These are phyloP conservation scores for Perilla frutescens DNA, from an alignment of 257 asterid species.

Conservation along the genomic window DNA sequence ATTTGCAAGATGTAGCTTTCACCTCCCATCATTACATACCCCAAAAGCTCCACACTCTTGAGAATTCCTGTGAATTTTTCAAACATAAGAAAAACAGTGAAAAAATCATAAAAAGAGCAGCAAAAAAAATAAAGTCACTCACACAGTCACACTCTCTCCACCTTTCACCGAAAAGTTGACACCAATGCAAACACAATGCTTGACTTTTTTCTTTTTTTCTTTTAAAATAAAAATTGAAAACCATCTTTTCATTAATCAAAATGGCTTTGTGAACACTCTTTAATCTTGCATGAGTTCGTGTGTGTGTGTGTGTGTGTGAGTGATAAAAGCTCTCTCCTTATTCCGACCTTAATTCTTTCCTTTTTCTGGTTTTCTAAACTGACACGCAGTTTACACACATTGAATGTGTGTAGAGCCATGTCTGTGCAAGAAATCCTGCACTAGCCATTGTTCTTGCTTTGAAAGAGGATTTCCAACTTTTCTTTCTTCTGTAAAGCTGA, in stretches of 20 bases:
- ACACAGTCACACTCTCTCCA: slow-evolving; percentile 39
- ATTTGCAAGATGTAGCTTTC: slow-evolving; percentile 54
- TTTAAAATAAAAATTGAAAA: slow-evolving; percentile 22
- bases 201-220: slow-evolving; percentile 45
- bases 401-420: slow-evolving; percentile 38
- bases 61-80: slow-evolving; percentile 45
- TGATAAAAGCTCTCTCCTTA: slow-evolving; percentile 39
- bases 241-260: slow-evolving; percentile 28
- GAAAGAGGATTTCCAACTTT: slow-evolving; percentile 1
- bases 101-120: not conserved
- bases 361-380: slow-evolving; percentile 3
- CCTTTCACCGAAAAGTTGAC: slow-evolving; percentile 89
- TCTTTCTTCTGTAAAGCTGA: slow-evolving; percentile 25
- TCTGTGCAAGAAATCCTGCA: slow-evolving; percentile 21
- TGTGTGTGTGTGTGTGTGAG: slow-evolving; percentile 34
- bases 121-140: slow-evolving; percentile 28
- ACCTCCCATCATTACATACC: slow-evolving; percentile 70
- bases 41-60: slow-evolving; percentile 62
- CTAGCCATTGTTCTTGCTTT: slow-evolving; percentile 16
- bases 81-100: slow-evolving; percentile 1
- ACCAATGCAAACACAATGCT: slow-evolving; percentile 50
- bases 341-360: slow-evolving; percentile 25
- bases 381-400: slow-evolving; percentile 37
- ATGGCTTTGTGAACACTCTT: slow-evolving; percentile 42
- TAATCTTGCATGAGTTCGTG: slow-evolving; percentile 57